phyloP scores from a whole-genome alignment of 2,329 filamentous ascomycete genomes.

The Dothideomycetes sp. region DNA sequence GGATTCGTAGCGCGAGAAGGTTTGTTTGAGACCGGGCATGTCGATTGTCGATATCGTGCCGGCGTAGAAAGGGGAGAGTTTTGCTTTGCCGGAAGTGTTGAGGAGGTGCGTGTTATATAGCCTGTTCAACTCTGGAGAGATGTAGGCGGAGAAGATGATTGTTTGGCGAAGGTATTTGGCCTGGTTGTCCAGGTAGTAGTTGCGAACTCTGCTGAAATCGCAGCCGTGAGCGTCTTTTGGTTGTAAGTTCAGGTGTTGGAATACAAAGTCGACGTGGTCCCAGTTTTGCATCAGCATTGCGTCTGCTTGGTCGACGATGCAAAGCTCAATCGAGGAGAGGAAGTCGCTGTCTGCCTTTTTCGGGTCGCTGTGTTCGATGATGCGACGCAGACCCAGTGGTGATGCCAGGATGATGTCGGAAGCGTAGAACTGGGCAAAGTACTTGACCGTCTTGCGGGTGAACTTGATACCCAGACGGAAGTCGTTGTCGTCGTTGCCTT shows the following conservation, averaged over 20 bases:
- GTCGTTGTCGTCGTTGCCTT: constrained; percentile 94
- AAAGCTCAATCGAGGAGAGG: constrained; percentile 83
- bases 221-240: constrained; percentile 84
- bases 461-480: constrained; percentile 95
- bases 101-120: constrained; percentile 66
- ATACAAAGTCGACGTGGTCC: constrained; percentile 89
- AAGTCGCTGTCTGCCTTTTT: constrained; percentile 78
- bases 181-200: constrained; percentile 87
- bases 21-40: constrained; percentile 61
- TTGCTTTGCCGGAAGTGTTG: constrained; percentile 72
- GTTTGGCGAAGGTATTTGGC: constrained; percentile 77
- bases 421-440: constrained; percentile 90
- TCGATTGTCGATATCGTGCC: constrained; percentile 63
- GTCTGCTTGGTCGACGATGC: constrained; percentile 85
- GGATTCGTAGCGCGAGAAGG: constrained; percentile 78
- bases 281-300: constrained; percentile 96
- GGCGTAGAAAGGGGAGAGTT: constrained; percentile 57
- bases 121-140: constrained; percentile 79
- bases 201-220: constrained; percentile 82
- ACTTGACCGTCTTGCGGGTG: constrained; percentile 90
- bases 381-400: constrained; percentile 79
- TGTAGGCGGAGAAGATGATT: constrained; percentile 68
- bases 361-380: constrained; percentile 69
- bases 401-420: constrained; percentile 92
- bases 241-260: constrained; percentile 82